Percentiles rank a stretch among this genome's conserved stretches.
Evolutionary conservation across 2,329 filamentous ascomycete species (phyloP).

Genomic region (Pyricularia sp.): DNA sequence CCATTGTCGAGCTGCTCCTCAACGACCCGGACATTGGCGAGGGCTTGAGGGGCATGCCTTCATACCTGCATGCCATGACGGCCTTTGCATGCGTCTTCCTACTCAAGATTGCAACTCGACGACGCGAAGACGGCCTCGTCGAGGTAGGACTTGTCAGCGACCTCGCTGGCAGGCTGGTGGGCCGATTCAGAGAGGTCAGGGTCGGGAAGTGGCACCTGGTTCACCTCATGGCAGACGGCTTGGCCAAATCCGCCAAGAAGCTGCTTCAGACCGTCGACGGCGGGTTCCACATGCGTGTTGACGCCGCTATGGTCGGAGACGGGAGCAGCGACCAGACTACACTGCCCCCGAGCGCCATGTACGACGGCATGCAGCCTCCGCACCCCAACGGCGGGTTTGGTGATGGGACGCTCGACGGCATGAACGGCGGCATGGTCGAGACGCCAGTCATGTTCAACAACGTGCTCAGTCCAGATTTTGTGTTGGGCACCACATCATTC

Average conservation of each 20-base stretch:
- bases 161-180: constrained; percentile 23
- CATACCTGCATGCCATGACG: constrained; percentile 39
- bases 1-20: constrained; percentile 23
- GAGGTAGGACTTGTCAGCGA: constrained; percentile 22
- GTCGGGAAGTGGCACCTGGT: constrained; percentile 32
- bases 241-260: constrained; percentile 19
- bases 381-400: not conserved
- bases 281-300: not conserved
- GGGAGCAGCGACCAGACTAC: not conserved
- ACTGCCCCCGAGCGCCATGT: not conserved
- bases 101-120: constrained; percentile 31
- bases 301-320: not conserved
- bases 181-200: constrained; percentile 24
- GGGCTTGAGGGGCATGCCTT: constrained; percentile 28
- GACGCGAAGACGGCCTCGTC: constrained; percentile 22
- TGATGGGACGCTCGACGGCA: not conserved
- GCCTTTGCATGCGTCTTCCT: constrained; percentile 39
- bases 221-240: constrained; percentile 30
- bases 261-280: not conserved
- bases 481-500: not conserved
- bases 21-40: constrained; percentile 20
- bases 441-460: not conserved
- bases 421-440: not conserved
- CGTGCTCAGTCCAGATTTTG: constrained; percentile 1
- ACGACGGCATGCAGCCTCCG: not conserved